A percentile compares a stretch with the other conserved stretches of the same genome.
Evolutionary conservation across 768 basidiomycete genomes (phyloP).

Genomic region (Lactarius indigo): DNA sequence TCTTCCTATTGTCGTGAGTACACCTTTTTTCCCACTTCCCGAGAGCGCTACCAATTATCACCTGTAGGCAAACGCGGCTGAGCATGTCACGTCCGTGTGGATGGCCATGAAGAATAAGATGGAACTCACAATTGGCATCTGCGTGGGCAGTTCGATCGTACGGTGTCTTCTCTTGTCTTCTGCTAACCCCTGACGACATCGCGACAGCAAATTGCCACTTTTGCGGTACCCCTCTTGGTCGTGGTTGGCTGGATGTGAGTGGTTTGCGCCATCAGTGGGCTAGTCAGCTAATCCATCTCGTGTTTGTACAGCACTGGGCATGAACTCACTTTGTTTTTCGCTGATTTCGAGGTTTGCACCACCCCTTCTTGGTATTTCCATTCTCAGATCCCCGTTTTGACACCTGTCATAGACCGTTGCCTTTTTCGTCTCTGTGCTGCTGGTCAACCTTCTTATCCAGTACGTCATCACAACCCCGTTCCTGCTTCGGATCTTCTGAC

Average conservation of each 20-base stretch:
- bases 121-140: conserved; percentile 74
- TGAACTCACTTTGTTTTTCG: conserved; percentile 77
- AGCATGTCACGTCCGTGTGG: conserved; percentile 83
- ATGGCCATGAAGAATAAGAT: conserved; percentile 81
- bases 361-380: conserved; percentile 4
- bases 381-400: not conserved
- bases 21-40: not conserved
- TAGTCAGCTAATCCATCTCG: conserved; percentile 16
- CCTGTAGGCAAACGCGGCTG: conserved; percentile 70
- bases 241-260: conserved; percentile 84
- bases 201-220: conserved; percentile 74
- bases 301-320: conserved; percentile 49
- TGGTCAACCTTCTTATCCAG: conserved; percentile 82
- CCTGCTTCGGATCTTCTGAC: conserved; percentile 1
- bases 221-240: conserved; percentile 84
- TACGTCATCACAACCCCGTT: conserved; percentile 33
- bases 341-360: conserved; percentile 68
- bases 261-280: conserved; percentile 20
- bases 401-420: conserved; percentile 56
- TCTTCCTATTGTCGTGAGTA: conserved; percentile 77
- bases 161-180: conserved; percentile 27
- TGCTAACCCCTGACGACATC: not conserved
- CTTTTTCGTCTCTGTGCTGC: conserved; percentile 82
- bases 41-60: not conserved
- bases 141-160: conserved; percentile 79